These are phyloP conservation scores for Fusarium tricinctum DNA, from an alignment of 2,329 filamentous ascomycete species.

Conservation along the genomic window DNA sequence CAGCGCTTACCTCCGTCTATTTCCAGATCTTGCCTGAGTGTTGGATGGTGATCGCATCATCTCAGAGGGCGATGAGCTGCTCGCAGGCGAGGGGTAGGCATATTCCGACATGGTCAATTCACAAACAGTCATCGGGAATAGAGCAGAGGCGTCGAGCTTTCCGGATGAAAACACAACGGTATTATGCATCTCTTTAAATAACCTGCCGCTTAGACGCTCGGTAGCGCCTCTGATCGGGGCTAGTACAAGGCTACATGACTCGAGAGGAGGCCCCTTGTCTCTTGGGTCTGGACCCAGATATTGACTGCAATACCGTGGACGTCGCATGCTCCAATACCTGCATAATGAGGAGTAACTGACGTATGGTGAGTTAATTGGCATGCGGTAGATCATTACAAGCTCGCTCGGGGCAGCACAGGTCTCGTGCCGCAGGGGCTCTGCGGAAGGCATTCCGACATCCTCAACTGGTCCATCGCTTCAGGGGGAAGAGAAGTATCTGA, in stretches of 20 bases:
- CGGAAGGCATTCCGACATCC: neutral
- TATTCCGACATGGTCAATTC: constrained; percentile 1
- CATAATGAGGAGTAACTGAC: constrained; percentile 4
- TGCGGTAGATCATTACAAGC: neutral
- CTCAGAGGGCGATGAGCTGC: neutral
- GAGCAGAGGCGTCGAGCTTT: constrained; percentile 8
- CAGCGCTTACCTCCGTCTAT: constrained; percentile 22
- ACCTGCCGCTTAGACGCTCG: constrained; percentile 17
- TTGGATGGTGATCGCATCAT: constrained; percentile 11
- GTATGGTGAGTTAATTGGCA: neutral
- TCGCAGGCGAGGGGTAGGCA: constrained; percentile 2
- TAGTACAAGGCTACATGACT: constrained; percentile 5
- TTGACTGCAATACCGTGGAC: neutral
- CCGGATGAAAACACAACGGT: constrained; percentile 19
- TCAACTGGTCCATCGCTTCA: neutral
- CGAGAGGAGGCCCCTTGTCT: constrained; percentile 1
- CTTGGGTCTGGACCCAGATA: constrained; percentile 1
- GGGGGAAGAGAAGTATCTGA: neutral
- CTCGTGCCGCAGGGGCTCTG: neutral
- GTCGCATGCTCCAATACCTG: neutral
- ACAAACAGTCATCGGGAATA: constrained; percentile 2
- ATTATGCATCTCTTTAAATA: constrained; percentile 25
- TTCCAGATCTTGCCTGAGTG: constrained; percentile 14
- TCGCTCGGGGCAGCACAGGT: neutral
- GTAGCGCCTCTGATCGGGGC: neutral